Conservation (phyloP, 495 filamentous ascomycete genomes). For the Tuber melanosporum region DNA sequence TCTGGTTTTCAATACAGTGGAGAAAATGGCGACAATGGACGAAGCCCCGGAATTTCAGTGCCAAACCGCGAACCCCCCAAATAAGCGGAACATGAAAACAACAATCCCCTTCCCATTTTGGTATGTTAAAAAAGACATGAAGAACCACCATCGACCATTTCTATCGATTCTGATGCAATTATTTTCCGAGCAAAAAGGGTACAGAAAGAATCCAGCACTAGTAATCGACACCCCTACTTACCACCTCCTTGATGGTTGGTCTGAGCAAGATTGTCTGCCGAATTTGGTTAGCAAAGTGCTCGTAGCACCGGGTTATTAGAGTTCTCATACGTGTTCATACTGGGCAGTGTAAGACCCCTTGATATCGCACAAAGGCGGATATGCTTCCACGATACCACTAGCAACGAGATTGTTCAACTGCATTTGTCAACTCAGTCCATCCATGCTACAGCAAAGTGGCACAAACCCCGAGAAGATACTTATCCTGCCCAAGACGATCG, state of each 20-base stretch:
- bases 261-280: conserved; percentile 74
- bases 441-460: background rate
- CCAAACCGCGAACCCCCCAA: background rate
- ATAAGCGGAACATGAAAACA: background rate
- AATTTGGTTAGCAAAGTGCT: conserved; percentile 35
- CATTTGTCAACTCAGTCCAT: conserved; percentile 24
- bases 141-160: background rate
- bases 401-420: conserved; percentile 83
- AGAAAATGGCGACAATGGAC: background rate
- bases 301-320: background rate
- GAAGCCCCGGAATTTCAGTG: background rate
- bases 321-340: conserved; percentile 73
- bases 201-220: conserved; percentile 42
- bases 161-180: background rate
- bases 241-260: conserved; percentile 85
- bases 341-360: conserved; percentile 95
- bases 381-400: conserved; percentile 78
- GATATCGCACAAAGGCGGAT: conserved; percentile 81
- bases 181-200: background rate
- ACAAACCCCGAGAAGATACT: conserved; percentile 76
- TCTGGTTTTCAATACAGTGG: background rate
- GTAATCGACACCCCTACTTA: conserved; percentile 87
- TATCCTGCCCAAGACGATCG: conserved; percentile 77
- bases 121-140: background rate
- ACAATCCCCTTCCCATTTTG: background rate